Conservation (phyloP, 805 yeast genomes). For the Kuraishia floccosa region DNA sequence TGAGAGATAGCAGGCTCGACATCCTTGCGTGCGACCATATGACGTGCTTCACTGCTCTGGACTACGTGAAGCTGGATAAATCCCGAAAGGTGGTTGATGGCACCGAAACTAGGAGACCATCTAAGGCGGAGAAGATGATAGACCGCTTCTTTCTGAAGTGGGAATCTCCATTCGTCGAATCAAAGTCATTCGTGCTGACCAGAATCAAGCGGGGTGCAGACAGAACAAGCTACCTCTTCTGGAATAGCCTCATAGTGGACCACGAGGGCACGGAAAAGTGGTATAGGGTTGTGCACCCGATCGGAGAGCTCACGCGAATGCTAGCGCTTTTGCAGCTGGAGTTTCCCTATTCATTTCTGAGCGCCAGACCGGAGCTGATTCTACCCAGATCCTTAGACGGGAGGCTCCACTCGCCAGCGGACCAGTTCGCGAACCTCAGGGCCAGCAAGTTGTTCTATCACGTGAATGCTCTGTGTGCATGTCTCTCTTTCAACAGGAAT, state of each 20-base stretch:
- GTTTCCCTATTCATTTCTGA: slow-evolving; percentile 20
- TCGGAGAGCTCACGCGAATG: slow-evolving; percentile 19
- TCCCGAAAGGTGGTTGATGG: slow-evolving; percentile 2
- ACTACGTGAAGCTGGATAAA: slow-evolving; percentile 29
- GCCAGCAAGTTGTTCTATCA: slow-evolving; percentile 34
- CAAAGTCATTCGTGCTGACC: slow-evolving; percentile 18
- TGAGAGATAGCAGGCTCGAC: slow-evolving; percentile 38
- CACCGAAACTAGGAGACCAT: slow-evolving; percentile 2
- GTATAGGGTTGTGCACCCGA: slow-evolving; percentile 12
- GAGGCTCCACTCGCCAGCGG: no score
- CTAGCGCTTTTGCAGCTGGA: slow-evolving; percentile 23
- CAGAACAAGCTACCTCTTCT: slow-evolving; percentile 14
- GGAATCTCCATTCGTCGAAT: slow-evolving; percentile 9
- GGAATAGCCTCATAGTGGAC: slow-evolving; percentile 6
- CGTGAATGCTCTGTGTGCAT: slow-evolving; percentile 35
- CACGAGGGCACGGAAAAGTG: slow-evolving; percentile 3
- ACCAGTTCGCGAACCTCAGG: slow-evolving; percentile 34
- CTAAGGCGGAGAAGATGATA: slow-evolving; percentile 19
- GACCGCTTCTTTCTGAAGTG: slow-evolving; percentile 15
- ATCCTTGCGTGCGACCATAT: slow-evolving; percentile 19
- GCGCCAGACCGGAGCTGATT: slow-evolving; percentile 5
- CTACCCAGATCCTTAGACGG: slow-evolving; percentile 10
- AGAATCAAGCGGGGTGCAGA: slow-evolving; percentile 19
- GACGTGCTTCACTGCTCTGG: slow-evolving; percentile 26
- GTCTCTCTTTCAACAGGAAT: slow-evolving; percentile 26